Base-by-base conservation (phyloP, 2,329 filamentous ascomycete genomes). In the Microascus cirrosus region DNA sequence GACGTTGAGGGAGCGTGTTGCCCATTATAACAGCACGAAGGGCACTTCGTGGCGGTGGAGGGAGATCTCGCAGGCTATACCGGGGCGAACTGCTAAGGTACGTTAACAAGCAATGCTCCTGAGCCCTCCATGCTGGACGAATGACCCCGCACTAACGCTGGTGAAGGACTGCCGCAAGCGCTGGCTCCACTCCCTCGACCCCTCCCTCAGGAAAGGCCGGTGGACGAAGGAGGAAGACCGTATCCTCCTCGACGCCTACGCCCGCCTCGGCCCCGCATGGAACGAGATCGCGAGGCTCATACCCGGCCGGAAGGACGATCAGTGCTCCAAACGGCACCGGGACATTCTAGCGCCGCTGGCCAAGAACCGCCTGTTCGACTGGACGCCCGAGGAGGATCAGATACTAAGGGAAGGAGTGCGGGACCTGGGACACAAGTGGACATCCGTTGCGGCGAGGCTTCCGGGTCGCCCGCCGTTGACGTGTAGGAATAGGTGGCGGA, bases 101-200 rank as follows among this genome's bases (percentile, higher is more conserved):
- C 59, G 64, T 15, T 24, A 13, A 22, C 8, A 8, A 54, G n/a
- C n/a, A n/a, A n/a, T n/a, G n/a, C n/a, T n/a, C n/a, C n/a, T n/a
- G n/a, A n/a, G n/a, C n/a, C n/a, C n/a, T n/a, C n/a, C n/a, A n/a
- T n/a, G n/a, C n/a, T n/a, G 13, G 45, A 22, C 10, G 22, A 20
- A 52, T 20, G 20, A 39, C 28, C 12, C 20, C 32, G 35, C 8
- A 18, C 20, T 55, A 28, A 52, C 34, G n/a, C 56, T n/a, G 35
- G 8, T 18, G 53, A 15, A 67, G 64, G 66, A 67, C 42, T 67
- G 66, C 34, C 61, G 66, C 2, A 67, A 67, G 60, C 62, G 66
- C 39, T 67, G 66, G 66, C 66, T 67, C 61, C 66, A 67, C 54
- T 67, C 66, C 10, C 61, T 67, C 5, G 64, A 67, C 24, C 66